These are phyloP conservation scores for Paramyrothecium roridum DNA, from an alignment of 2,329 filamentous ascomycete genomes.

Conservation along the genomic window DNA sequence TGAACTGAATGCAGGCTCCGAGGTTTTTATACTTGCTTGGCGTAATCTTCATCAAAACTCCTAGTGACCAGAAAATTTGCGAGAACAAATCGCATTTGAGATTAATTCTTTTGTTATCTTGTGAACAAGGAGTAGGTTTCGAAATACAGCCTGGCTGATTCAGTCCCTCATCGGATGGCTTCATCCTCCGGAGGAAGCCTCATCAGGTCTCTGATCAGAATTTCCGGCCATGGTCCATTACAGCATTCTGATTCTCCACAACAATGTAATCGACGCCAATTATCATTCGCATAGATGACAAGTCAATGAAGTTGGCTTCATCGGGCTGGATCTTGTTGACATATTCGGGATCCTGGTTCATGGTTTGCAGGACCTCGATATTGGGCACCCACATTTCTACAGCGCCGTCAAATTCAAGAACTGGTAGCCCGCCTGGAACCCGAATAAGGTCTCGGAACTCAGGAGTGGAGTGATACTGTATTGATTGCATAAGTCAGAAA, in stretches of 20 bases:
- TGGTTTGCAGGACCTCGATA: conserved; percentile 8
- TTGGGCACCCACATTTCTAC: conserved; percentile 12
- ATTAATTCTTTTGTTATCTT: too few species aligned
- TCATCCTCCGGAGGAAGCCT: too few species aligned
- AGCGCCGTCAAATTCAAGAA: conserved; percentile 13
- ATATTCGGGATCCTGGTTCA: conserved; percentile 18
- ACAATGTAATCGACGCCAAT: conserved; percentile 5
- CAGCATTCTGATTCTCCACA: conserved; percentile 4
- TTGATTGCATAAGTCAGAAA: neutral
- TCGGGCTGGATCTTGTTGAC: neutral
- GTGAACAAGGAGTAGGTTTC: too few species aligned
- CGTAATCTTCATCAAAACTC: too few species aligned
- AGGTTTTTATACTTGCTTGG: too few species aligned
- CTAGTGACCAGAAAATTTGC: too few species aligned
- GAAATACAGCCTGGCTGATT: too few species aligned
- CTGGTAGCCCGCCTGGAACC: conserved; percentile 4
- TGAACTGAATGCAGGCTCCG: too few species aligned
- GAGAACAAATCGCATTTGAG: too few species aligned
- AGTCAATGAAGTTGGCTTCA: conserved; percentile 1
- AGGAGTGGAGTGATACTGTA: conserved; percentile 5
- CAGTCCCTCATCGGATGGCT: too few species aligned
- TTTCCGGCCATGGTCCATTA: conserved; percentile 3
- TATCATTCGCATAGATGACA: neutral
- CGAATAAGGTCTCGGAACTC: conserved; percentile 3
- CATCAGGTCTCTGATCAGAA: neutral